Conservation (phyloP, 371 early-diverging fungal species). For the Syncephalastrum contaminatum region DNA sequence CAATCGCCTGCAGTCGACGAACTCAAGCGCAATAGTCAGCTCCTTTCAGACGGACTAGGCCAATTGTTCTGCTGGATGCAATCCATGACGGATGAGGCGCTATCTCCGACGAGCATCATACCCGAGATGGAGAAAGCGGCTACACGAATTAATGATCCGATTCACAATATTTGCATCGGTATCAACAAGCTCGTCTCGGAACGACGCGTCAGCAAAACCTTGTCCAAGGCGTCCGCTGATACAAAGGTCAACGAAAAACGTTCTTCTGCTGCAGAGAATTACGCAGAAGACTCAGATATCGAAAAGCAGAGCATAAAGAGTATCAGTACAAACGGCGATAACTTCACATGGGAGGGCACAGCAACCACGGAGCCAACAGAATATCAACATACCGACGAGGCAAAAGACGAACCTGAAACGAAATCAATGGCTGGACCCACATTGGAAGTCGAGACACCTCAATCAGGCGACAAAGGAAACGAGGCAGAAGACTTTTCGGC, state of each 20-base stretch:
- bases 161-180: conserved; percentile 22
- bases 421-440: too few species aligned
- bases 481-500: not conserved
- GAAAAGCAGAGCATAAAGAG: too few species aligned
- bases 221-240: too few species aligned
- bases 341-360: too few species aligned
- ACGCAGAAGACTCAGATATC: too few species aligned
- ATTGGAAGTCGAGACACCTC: not conserved
- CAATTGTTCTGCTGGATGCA: conserved; percentile 65
- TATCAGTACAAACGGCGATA: too few species aligned
- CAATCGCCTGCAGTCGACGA: conserved; percentile 22
- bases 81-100: conserved; percentile 51
- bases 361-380: too few species aligned
- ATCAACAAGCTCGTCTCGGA: conserved; percentile 22
- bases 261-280: too few species aligned
- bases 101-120: conserved; percentile 13
- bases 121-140: conserved; percentile 23
- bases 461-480: not conserved
- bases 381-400: too few species aligned
- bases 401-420: too few species aligned
- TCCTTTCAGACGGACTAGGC: conserved; percentile 66
- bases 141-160: conserved; percentile 21
- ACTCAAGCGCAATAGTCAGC: conserved; percentile 32
- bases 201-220: conserved; percentile 4
- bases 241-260: too few species aligned